Base-by-base conservation (phyloP, 192 early-diverging fungal species). In the Mortierella claussenii region DNA sequence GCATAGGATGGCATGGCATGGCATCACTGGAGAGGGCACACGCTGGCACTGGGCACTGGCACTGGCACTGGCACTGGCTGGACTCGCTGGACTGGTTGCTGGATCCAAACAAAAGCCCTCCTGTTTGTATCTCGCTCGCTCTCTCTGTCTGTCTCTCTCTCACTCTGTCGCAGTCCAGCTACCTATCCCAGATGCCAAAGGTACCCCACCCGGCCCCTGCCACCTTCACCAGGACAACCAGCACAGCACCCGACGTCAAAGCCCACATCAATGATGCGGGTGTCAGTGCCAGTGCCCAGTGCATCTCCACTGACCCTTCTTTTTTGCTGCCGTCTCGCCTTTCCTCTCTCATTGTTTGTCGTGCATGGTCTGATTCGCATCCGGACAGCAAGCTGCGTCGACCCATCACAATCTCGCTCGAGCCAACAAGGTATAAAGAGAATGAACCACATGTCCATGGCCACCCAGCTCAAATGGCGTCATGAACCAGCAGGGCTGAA, bases 401-500 rank as follows among this genome's bases (percentile, higher is more conserved):
- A 24, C 33, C 33, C 37, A 57, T 48, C 24, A 55, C 8, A 42
- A 43, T 11, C 52, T 69, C 37, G 68, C 68, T 47, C 58, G 52
- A 33, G 68, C 68, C 49, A 60, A 52, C 50, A 52, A 60, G 51
- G 68, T 61, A 50, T 20, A 20, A 21, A 46, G 45, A 46, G n/a
- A 50, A 5, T 8, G 7, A 27, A 34, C 7, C 45, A 40, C 46
- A 24, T 18, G 20, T 36, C 11, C 6, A 18, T 9, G 49, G 49
- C 27, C 20, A 50, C 8, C 5, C 26, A 27, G 49, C 36, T n/a
- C 7, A 44, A 15, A 21, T 51, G 46, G 15, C 37, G 37, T 13
- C 37, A 40, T 10, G 37, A 11, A 30, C 24, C 32, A 27, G 56
- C 6, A 37, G 31, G 24, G 18, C 32, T 40, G 37, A 13, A 7